A percentile compares a stretch with the other conserved stretches of the same genome.
These are phyloP conservation scores for Oidiodendron maius DNA, from an alignment of 495 filamentous ascomycete genomes.

Conservation along the genomic window DNA sequence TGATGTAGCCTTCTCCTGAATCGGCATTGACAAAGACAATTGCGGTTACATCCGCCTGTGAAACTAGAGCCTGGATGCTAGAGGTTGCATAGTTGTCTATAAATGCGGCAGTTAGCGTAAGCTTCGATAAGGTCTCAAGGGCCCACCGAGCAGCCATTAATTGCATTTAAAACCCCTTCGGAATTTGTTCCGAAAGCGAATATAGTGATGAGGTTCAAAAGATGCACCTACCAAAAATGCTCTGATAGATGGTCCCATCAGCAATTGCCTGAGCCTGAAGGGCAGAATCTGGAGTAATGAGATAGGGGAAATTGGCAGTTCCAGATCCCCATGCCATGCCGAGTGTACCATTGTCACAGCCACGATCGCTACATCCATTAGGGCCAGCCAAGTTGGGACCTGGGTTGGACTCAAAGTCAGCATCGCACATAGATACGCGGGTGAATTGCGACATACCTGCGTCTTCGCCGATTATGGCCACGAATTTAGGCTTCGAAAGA, in stretches of 20 bases:
- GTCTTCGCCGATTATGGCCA: constrained; percentile 79
- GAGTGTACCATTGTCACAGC: constrained; percentile 79
- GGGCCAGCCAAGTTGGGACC: constrained; percentile 62
- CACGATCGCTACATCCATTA: constrained; percentile 77
- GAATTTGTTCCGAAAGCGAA: too few relatives aligned
- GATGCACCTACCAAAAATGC: constrained; percentile 47
- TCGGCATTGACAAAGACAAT: constrained; percentile 90
- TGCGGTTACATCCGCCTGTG: constrained; percentile 57
- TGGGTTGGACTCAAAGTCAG: not conserved
- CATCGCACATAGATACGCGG: too few relatives aligned
- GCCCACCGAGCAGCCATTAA: too few relatives aligned
- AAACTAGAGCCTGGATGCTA: constrained; percentile 54
- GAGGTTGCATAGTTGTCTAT: constrained; percentile 60
- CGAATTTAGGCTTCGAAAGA: constrained; percentile 64
- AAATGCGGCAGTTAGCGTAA: too few relatives aligned
- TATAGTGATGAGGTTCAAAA: too few relatives aligned
- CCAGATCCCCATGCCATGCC: constrained; percentile 95
- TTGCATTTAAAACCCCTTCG: too few relatives aligned
- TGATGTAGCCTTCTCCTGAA: constrained; percentile 83
- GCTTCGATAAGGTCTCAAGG: too few relatives aligned
- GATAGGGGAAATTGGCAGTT: constrained; percentile 81
- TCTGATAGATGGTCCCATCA: constrained; percentile 61
- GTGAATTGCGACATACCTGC: constrained; percentile 59
- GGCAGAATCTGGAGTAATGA: constrained; percentile 80
- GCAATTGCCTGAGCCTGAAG: constrained; percentile 66